Evolutionary conservation across 352 stramenopile species (phyloP).

Genomic region (Phytophthora meadii): DNA sequence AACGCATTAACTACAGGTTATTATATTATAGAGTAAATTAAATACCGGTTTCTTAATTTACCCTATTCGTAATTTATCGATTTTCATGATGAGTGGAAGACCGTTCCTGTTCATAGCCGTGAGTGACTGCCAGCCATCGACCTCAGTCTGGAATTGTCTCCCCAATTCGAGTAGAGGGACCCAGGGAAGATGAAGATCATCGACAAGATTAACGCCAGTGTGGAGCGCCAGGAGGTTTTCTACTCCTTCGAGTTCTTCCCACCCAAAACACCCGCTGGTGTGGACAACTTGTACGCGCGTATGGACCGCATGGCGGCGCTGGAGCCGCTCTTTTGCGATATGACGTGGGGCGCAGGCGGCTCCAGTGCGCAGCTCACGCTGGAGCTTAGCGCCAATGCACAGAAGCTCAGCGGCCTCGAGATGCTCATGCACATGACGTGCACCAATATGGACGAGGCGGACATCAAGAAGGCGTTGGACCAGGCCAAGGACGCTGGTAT

Average conservation of each 20-base stretch:
- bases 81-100: not conserved
- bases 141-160: slow-evolving; percentile 25
- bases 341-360: slow-evolving; percentile 99
- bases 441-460: slow-evolving; percentile 97
- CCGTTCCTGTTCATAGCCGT: slow-evolving; percentile 16
- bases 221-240: slow-evolving; percentile 87
- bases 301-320: slow-evolving; percentile 96
- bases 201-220: slow-evolving; percentile 88
- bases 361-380: slow-evolving; percentile 96
- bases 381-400: slow-evolving; percentile 92
- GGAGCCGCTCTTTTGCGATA: slow-evolving; percentile 97
- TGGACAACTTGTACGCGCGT: slow-evolving; percentile 97
- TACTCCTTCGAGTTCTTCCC: slow-evolving; percentile 99
- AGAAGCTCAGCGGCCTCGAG: slow-evolving; percentile 92
- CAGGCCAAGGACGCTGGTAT: slow-evolving; percentile 94
- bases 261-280: slow-evolving; percentile 94
- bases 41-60: not conserved
- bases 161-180: slow-evolving; percentile 1
- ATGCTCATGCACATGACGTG: slow-evolving; percentile 97
- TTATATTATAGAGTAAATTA: too few species aligned
- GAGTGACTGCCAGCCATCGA: slow-evolving; percentile 25
- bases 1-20: too few species aligned
- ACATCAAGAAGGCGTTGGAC: slow-evolving; percentile 94
- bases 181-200: slow-evolving; percentile 77
- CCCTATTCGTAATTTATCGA: too few species aligned